Evolutionary conservation across 2,329 filamentous ascomycete genomes (phyloP).

Genomic region (Fusarium oxysporum): DNA sequence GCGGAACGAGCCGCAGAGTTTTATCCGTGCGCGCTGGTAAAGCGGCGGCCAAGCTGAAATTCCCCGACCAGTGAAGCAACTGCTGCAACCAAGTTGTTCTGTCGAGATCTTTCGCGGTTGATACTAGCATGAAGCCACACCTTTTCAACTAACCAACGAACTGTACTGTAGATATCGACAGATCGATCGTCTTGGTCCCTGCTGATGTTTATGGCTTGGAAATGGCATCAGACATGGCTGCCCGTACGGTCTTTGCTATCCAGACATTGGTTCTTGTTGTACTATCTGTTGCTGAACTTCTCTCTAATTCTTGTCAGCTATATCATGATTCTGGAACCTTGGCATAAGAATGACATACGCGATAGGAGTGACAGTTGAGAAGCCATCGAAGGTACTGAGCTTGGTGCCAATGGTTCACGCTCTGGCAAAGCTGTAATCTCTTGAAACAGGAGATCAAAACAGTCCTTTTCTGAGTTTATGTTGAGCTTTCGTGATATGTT

Average conservation of each 20-base stretch:
- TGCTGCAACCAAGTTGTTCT: not conserved
- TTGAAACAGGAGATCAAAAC: slow-evolving; percentile 35
- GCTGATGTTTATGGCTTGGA: slow-evolving; percentile 26
- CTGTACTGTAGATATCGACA: too few species aligned
- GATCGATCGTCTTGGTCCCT: too few species aligned
- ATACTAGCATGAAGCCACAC: rapidly evolving
- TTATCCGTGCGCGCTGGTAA: not conserved
- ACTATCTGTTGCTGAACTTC: slow-evolving; percentile 1
- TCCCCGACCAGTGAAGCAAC: not conserved
- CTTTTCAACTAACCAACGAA: not conserved
- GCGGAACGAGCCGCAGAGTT: not conserved
- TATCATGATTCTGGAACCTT: rapidly evolving
- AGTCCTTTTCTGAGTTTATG: slow-evolving; percentile 45
- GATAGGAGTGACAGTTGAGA: slow-evolving; percentile 10
- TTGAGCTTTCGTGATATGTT: slow-evolving; percentile 4
- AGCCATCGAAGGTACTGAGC: slow-evolving; percentile 14
- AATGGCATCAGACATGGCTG: slow-evolving; percentile 45
- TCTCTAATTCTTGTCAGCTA: not conserved
- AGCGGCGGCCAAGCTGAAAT: not conserved
- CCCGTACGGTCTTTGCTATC: slow-evolving; percentile 48
- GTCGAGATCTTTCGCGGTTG: too few species aligned
- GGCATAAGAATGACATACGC: slow-evolving; percentile 4
- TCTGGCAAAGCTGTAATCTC: slow-evolving; percentile 45
- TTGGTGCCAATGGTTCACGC: slow-evolving; percentile 32
- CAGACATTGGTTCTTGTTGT: slow-evolving; percentile 45